Conservation (phyloP, 2,329 filamentous ascomycete species). For the Chrysoporthe deuterocubensis region DNA sequence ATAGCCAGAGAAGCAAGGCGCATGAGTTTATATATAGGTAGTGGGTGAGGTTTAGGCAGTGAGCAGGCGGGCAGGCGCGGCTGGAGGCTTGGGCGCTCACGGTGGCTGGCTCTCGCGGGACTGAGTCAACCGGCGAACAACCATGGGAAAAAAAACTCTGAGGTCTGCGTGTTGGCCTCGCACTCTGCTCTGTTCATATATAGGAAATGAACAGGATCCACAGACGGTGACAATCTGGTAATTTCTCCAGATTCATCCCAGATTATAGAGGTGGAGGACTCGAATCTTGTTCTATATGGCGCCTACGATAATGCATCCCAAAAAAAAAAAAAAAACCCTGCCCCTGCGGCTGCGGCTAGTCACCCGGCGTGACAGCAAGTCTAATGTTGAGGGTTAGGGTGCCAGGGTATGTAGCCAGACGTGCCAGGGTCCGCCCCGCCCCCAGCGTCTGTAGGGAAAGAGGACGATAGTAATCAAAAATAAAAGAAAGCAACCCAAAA, state of each 20-base stretch:
- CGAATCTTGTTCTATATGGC: not conserved
- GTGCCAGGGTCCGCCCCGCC: too few relatives aligned
- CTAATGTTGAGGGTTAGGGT: too few relatives aligned
- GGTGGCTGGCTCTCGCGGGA: not conserved
- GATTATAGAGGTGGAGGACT: not conserved
- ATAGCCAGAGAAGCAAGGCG: not conserved
- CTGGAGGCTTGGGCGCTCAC: not conserved
- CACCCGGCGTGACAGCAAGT: too few relatives aligned
- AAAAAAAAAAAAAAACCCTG: not conserved
- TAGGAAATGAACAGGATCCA: not conserved
- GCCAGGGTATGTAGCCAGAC: too few relatives aligned
- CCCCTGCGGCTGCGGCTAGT: too few relatives aligned
- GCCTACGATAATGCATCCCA: not conserved
- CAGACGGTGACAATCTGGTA: too few relatives aligned
- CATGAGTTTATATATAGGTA: not conserved
- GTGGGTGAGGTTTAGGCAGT: not conserved
- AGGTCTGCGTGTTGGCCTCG: not conserved
- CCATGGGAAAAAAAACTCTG: not conserved
- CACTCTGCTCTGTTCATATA: too few relatives aligned
- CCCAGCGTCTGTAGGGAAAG: too few relatives aligned
- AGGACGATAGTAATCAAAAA: too few relatives aligned
- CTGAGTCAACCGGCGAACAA: constrained; percentile 25
- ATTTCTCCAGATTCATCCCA: not conserved
- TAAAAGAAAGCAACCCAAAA: too few relatives aligned
- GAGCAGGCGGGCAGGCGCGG: not conserved